Evolutionary conservation across 1,284 basidiomycete species (phyloP).

Genomic region (Malassezia furfur): DNA sequence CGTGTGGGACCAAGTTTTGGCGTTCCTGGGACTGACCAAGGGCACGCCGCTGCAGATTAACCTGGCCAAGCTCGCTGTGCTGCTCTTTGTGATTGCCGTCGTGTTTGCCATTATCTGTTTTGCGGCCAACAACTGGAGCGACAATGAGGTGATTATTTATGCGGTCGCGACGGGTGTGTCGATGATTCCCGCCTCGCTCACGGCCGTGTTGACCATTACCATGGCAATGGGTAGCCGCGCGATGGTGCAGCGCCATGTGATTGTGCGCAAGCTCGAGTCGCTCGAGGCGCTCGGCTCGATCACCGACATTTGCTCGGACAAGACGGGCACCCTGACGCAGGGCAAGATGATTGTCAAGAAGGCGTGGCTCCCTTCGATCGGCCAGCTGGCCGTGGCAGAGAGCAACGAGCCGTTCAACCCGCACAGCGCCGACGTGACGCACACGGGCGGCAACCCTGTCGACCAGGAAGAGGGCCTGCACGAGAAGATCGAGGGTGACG

Average conservation of each 20-base stretch:
- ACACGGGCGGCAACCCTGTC: neutral
- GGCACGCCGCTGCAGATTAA: slow-evolving; percentile 49
- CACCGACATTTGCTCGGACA: slow-evolving; percentile 47
- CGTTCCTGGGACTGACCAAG: slow-evolving; percentile 47
- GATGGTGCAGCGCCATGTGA: slow-evolving; percentile 55
- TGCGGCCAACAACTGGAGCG: slow-evolving; percentile 47
- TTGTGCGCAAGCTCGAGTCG: slow-evolving; percentile 52
- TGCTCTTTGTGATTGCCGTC: slow-evolving; percentile 41
- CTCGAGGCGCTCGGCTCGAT: slow-evolving; percentile 45
- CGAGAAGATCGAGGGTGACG: slow-evolving; percentile 50
- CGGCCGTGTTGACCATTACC: slow-evolving; percentile 47
- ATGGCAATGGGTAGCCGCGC: slow-evolving; percentile 54
- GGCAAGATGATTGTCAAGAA: slow-evolving; percentile 45
- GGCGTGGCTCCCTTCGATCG: slow-evolving; percentile 42
- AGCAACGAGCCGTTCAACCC: slow-evolving; percentile 47
- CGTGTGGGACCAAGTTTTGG: slow-evolving; percentile 43
- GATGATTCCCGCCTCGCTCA: slow-evolving; percentile 53
- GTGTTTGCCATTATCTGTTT: slow-evolving; percentile 49
- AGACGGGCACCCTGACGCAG: slow-evolving; percentile 47
- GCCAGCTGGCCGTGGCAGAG: slow-evolving; percentile 37
- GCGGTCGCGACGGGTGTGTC: slow-evolving; percentile 54
- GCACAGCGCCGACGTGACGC: slow-evolving; percentile 49
- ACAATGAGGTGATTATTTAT: slow-evolving; percentile 46
- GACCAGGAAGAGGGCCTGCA: slow-evolving; percentile 17
- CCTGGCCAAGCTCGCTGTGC: slow-evolving; percentile 47